Conservation (phyloP, 495 filamentous ascomycete species). For the Penicillium maclennaniae region DNA sequence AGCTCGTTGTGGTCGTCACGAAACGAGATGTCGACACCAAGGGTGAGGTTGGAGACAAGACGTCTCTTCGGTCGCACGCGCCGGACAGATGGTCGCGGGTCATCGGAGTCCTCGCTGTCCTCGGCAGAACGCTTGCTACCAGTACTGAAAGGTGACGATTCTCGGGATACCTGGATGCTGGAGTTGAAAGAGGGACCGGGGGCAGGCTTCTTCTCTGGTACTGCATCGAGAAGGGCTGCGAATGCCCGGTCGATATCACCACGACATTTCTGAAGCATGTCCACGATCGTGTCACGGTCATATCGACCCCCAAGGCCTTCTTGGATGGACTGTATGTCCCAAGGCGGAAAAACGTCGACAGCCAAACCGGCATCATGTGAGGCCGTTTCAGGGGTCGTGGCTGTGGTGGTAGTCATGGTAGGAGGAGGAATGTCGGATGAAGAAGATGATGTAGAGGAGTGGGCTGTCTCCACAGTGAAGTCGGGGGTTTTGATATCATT, state of each 20-base stretch:
- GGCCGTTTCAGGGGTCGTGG: background rate
- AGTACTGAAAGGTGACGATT: constrained; percentile 44
- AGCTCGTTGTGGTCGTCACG: constrained; percentile 44
- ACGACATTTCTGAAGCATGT: constrained; percentile 55
- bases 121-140: constrained; percentile 50
- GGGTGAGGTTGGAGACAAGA: constrained; percentile 40
- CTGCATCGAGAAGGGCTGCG: constrained; percentile 46
- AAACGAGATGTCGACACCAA: constrained; percentile 45
- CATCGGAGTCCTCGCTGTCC: constrained; percentile 41
- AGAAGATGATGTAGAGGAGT: constrained; percentile 1
- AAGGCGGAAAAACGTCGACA: constrained; percentile 41
- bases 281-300: constrained; percentile 51
- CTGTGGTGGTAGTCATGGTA: constrained; percentile 1
- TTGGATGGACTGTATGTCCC: constrained; percentile 60
- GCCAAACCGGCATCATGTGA: constrained; percentile 28
- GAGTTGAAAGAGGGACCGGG: constrained; percentile 34
- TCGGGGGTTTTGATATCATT: constrained; percentile 5
- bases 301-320: constrained; percentile 54
- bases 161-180: constrained; percentile 37
- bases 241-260: constrained; percentile 61
- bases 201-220: constrained; percentile 20
- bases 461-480: constrained; percentile 12
- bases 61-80: constrained; percentile 35
- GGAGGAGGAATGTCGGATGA: constrained; percentile 14
- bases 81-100: constrained; percentile 26